These are phyloP conservation scores for Fomitopsis serialis DNA, from an alignment of 768 basidiomycete genomes.

Conservation along the genomic window DNA sequence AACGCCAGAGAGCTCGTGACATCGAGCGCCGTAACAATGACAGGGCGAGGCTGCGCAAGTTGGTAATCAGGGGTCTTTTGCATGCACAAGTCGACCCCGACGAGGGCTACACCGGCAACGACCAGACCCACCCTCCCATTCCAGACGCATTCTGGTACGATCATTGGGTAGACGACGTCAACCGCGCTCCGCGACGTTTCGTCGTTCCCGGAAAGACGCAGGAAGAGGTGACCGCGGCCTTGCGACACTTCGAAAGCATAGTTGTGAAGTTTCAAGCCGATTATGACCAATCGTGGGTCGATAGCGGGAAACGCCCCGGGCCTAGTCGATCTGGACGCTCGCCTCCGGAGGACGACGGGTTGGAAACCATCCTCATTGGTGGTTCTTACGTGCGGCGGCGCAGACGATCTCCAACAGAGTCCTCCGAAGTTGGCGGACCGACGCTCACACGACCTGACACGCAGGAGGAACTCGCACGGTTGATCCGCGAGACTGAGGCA, in stretches of 20 bases:
- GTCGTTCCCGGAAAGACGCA: slow-evolving; percentile 32
- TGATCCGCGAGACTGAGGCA: no score
- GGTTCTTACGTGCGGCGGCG: neutral
- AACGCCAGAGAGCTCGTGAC: slow-evolving; percentile 24
- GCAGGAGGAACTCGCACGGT: no score
- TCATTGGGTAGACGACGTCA: slow-evolving; percentile 30
- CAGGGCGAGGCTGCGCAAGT: slow-evolving; percentile 6
- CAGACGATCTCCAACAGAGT: neutral
- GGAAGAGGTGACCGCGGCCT: slow-evolving; percentile 13
- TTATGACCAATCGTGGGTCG: neutral
- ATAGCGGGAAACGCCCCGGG: neutral
- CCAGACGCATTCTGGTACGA: slow-evolving; percentile 27
- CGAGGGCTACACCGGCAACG: slow-evolving; percentile 16
- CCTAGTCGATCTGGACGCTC: neutral
- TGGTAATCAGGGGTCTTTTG: slow-evolving; percentile 5
- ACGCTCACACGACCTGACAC: neutral
- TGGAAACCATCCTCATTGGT: neutral
- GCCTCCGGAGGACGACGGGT: neutral
- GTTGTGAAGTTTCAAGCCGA: neutral
- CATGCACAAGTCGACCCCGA: slow-evolving; percentile 19
- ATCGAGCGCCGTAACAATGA: slow-evolving; percentile 23
- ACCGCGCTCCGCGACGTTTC: slow-evolving; percentile 27
- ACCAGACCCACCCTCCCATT: slow-evolving; percentile 27
- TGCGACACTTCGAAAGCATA: neutral
- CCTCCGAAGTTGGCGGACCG: neutral